Conservation (phyloP, 164 flowering plant species). For the Dillenia turbinata region DNA sequence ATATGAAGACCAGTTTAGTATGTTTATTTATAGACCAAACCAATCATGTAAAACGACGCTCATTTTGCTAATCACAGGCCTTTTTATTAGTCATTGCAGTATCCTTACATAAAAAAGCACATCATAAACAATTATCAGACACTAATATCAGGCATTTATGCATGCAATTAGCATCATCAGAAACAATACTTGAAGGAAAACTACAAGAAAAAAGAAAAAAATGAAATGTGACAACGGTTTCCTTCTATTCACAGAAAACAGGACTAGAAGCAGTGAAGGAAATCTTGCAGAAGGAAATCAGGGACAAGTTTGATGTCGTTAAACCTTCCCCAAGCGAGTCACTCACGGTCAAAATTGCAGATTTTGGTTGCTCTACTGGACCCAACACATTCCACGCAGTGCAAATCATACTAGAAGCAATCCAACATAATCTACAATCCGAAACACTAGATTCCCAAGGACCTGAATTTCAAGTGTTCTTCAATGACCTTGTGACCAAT, state of each 20-base stretch:
- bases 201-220: no score
- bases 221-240: no score
- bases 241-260: slow-evolving; percentile 2
- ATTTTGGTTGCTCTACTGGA: slow-evolving; percentile 27
- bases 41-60: no score
- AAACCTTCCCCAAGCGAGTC: not conserved
- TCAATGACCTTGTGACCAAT: slow-evolving; percentile 20
- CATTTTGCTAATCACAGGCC: no score
- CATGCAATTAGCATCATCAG: no score
- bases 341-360: slow-evolving; percentile 10
- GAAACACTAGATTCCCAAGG: not conserved
- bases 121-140: no score
- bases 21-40: no score
- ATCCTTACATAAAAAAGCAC: no score
- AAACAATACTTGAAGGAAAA: no score
- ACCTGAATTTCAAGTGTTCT: slow-evolving; percentile 23
- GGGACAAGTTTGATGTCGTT: slow-evolving; percentile 6
- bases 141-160: no score
- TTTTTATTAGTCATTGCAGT: no score
- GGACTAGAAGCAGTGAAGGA: slow-evolving; percentile 8
- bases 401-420: slow-evolving; percentile 19
- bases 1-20: no score
- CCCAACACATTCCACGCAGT: slow-evolving; percentile 19
- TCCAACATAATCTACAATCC: slow-evolving; percentile 11
- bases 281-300: slow-evolving; percentile 4